phyloP scores from a whole-genome alignment of 306 rosid genomes.

The Amphicarpaea edgeworthii region DNA sequence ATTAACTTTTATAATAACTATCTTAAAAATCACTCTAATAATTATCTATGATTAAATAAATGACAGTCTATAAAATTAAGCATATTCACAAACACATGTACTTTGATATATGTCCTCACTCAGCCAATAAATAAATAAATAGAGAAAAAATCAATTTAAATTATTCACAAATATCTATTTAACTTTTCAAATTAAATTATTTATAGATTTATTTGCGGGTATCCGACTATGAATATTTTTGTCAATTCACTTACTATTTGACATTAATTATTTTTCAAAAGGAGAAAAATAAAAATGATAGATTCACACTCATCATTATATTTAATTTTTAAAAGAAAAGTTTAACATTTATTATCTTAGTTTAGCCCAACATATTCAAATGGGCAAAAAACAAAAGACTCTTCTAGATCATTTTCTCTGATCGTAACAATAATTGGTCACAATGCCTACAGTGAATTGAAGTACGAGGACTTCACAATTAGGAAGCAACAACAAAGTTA shows the following conservation, averaged over 20 bases:
- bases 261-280: background rate
- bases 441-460: conserved; percentile 20
- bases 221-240: background rate
- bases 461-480: conserved; percentile 25
- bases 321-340: background rate
- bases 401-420: conserved; percentile 25
- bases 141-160: too few species aligned
- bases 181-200: too few species aligned
- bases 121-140: too few species aligned
- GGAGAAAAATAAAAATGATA: background rate
- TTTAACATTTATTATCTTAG: background rate
- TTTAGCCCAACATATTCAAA: background rate
- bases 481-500: conserved; percentile 44
- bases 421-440: conserved; percentile 16
- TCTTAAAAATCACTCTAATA: too few species aligned
- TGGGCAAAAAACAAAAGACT: background rate
- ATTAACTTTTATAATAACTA: too few species aligned
- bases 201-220: too few species aligned
- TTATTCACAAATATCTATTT: too few species aligned
- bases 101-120: too few species aligned
- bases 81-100: too few species aligned
- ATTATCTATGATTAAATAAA: too few species aligned
- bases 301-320: background rate
- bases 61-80: too few species aligned
- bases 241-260: background rate